phyloP scores from a whole-genome alignment of 257 asterid genomes.

The Jacaranda mimosifolia region DNA sequence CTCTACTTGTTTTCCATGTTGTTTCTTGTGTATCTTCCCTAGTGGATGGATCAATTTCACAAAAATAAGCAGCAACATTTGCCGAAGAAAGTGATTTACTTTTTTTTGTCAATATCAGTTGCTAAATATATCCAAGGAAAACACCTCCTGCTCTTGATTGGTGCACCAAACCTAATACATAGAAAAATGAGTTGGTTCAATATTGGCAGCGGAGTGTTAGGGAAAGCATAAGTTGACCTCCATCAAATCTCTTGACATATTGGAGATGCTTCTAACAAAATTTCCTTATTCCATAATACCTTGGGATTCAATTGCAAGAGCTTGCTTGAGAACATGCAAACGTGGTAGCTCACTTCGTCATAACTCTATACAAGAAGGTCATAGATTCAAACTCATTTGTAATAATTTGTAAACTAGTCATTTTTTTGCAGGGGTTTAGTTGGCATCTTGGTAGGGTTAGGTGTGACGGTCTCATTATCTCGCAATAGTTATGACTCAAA shows the following conservation, averaged over 20 bases:
- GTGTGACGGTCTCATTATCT: too few species aligned
- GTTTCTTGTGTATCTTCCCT: background rate
- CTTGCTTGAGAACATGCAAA: background rate
- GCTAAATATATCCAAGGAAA: background rate
- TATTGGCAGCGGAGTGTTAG: background rate
- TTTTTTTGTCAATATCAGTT: slow-evolving; percentile 20
- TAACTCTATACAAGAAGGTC: too few species aligned
- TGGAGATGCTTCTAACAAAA: background rate
- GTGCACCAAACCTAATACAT: background rate
- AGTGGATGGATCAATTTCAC: background rate
- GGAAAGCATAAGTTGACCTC: background rate
- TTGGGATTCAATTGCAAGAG: background rate
- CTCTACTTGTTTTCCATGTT: background rate
- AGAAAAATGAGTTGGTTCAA: background rate
- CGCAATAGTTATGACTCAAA: too few species aligned
- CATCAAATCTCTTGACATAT: background rate
- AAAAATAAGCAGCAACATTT: slow-evolving; percentile 4
- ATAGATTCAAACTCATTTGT: too few species aligned
- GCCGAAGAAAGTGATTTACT: background rate
- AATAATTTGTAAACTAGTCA: too few species aligned
- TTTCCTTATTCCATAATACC: background rate
- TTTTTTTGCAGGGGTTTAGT: too few species aligned
- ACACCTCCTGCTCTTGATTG: slow-evolving; percentile 5
- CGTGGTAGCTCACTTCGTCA: too few species aligned
- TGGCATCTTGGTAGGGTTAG: too few species aligned